A percentile compares a stretch with the other conserved stretches of the same genome.
Conservation (phyloP, 805 yeast genomes). For the Candida ficus region DNA sequence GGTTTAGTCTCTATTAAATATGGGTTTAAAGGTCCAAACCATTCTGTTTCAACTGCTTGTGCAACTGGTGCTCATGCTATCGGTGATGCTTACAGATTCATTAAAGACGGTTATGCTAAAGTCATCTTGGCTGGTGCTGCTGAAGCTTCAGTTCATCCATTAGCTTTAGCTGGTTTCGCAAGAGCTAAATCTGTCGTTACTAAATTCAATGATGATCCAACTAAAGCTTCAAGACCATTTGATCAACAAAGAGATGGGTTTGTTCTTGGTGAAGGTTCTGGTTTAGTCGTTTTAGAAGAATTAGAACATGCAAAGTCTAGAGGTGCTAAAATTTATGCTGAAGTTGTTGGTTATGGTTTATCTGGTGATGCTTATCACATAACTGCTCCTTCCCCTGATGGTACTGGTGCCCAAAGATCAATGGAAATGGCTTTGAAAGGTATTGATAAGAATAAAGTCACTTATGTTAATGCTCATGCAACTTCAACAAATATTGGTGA, state of each 20-base stretch:
- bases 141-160: conserved; percentile 81
- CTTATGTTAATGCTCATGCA: conserved; percentile 93
- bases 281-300: conserved; percentile 70
- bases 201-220: conserved; percentile 54
- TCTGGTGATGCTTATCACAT: conserved; percentile 91
- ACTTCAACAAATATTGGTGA: conserved; percentile 92
- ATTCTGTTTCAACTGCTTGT: conserved; percentile 90
- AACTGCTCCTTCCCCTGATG: conserved; percentile 82
- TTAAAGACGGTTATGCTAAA: conserved; percentile 73
- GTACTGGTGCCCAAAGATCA: conserved; percentile 79
- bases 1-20: conserved; percentile 81
- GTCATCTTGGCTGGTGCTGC: conserved; percentile 94
- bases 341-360: conserved; percentile 81
- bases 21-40: conserved; percentile 80
- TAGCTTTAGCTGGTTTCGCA: conserved; percentile 86
- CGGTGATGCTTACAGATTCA: conserved; percentile 87
- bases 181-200: conserved; percentile 79
- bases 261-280: conserved; percentile 92
- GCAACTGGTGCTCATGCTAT: conserved; percentile 93
- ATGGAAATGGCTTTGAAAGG: conserved; percentile 70
- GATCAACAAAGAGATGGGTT: conserved; percentile 78
- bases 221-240: conserved; percentile 78
- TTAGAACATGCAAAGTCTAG: conserved; percentile 68
- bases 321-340: conserved; percentile 70
- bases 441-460: conserved; percentile 45